These are phyloP conservation scores for Murraya paniculata DNA, from an alignment of 345 rosid genomes.

Conservation along the genomic window DNA sequence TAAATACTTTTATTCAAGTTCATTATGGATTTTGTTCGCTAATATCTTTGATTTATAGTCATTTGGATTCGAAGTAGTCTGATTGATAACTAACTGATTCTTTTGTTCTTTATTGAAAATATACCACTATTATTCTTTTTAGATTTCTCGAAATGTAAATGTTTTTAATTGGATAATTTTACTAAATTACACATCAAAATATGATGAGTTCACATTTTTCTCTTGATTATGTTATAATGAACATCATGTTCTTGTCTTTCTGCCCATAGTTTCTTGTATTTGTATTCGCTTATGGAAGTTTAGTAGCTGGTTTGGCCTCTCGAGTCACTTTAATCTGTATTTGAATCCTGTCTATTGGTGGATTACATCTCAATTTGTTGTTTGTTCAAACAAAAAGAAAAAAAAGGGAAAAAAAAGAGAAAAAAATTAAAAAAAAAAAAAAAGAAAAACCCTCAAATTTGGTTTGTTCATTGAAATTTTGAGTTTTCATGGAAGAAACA, in stretches of 20 bases:
- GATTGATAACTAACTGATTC: constrained; percentile 35
- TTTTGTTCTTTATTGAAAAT: constrained; percentile 31
- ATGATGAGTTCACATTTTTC: constrained; percentile 20
- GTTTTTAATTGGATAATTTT: constrained; percentile 9
- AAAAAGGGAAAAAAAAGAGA: not conserved
- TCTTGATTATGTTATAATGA: constrained; percentile 15
- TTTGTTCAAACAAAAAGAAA: constrained; percentile 6
- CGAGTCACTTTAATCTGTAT: constrained; percentile 35
- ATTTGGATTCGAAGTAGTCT: constrained; percentile 25
- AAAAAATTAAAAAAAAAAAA: not conserved
- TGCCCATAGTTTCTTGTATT: constrained; percentile 25
- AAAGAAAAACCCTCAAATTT: not conserved
- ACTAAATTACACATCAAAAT: constrained; percentile 2
- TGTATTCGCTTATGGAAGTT: constrained; percentile 23
- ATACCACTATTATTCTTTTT: constrained; percentile 32
- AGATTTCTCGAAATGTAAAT: constrained; percentile 41
- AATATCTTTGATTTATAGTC: constrained; percentile 23
- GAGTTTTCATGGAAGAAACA: constrained; percentile 66
- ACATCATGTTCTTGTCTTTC: constrained; percentile 20
- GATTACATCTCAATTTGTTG: constrained; percentile 15
- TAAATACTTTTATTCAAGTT: constrained; percentile 17
- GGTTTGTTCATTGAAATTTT: constrained; percentile 18
- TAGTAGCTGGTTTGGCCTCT: constrained; percentile 52
- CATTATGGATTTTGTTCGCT: constrained; percentile 33
- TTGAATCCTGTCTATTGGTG: constrained; percentile 17